phyloP scores from a whole-genome alignment of 2,329 filamentous ascomycete species.

The Diaporthe amygdali region DNA sequence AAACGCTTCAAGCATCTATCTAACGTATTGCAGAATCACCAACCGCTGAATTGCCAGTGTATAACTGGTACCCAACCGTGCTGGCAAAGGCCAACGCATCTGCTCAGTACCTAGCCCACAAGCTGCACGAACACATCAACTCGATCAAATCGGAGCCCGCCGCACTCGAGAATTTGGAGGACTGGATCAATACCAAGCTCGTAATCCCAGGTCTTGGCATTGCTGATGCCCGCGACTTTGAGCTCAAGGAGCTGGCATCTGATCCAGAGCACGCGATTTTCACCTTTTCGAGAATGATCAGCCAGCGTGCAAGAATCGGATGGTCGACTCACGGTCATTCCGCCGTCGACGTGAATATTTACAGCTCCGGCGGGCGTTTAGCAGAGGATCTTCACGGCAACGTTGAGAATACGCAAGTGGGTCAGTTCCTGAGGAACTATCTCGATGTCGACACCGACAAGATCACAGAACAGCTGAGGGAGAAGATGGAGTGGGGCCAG shows the following conservation, averaged over 20 bases:
- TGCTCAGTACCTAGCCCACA: conserved; percentile 70
- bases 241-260: conserved; percentile 71
- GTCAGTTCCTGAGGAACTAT: conserved; percentile 79
- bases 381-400: conserved; percentile 77
- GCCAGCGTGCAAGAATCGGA: conserved; percentile 84
- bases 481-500: conserved; percentile 48
- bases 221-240: conserved; percentile 70
- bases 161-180: conserved; percentile 48
- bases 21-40: conserved; percentile 21
- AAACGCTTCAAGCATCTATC: background rate
- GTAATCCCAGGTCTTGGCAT: conserved; percentile 78
- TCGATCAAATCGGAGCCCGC: conserved; percentile 35
- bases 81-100: conserved; percentile 80
- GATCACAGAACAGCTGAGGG: conserved; percentile 76
- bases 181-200: conserved; percentile 73
- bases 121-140: conserved; percentile 66
- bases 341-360: conserved; percentile 95
- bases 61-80: conserved; percentile 81
- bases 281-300: conserved; percentile 84
- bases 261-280: conserved; percentile 58
- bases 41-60: conserved; percentile 53
- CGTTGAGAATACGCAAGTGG: conserved; percentile 93
- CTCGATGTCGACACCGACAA: conserved; percentile 78
- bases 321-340: conserved; percentile 96
- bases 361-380: conserved; percentile 73